Evolutionary conservation across 2,329 filamentous ascomycete species (phyloP), one percentile per base, ranked within the genome.

Genomic region (Rhynchosporium agropyri): DNA sequence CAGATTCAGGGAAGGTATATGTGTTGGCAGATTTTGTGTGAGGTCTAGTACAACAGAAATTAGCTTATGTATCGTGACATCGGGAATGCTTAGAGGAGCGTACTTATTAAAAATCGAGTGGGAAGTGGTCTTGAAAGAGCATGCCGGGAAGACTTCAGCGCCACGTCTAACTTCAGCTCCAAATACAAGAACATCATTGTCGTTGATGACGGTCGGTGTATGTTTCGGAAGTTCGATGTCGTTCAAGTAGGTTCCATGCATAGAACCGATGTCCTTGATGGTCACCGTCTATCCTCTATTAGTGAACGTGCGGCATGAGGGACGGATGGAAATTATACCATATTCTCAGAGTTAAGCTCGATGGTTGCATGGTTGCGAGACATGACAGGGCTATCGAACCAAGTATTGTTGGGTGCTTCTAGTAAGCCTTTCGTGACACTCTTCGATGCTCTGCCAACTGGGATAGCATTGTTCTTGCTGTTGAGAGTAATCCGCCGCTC

Each of bases 341-440:
- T 77, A 6, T 73, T 69, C 2, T 79, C 73, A 9, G 78, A 69
- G 55, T 82, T 76, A 4, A 81, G 77, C 15, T 71, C 67, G 4
- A 88, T 71, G 49, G 82, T 75, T 15, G 89, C 89, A 75, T 92
- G 89, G 10, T 84, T 74, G 50, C 89, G 81, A 29, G 88, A 91
- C 79, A 92, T 88, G 42, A 91, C 88, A 0, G 88, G 84, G 62
- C 84, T 89, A 67, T 90, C 84, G 63, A 91, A 89, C 80, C 81
- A 90, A 15, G 80, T 84, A 74, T 91, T 92, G 67, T 82, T 74
- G 4, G 69, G 43, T 64, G 76, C 72, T 68, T 79, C 73, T 67
- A 77, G 57, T 45, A 79, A 77, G 9, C 79, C 78, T 55, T 83
- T 83, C 46, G 71, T 72, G 0, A 74, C 53, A 28, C 76, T 77